Evolutionary conservation across 2,329 filamentous ascomycete genomes (phyloP).

Genomic region (Hypoxylon sp.): DNA sequence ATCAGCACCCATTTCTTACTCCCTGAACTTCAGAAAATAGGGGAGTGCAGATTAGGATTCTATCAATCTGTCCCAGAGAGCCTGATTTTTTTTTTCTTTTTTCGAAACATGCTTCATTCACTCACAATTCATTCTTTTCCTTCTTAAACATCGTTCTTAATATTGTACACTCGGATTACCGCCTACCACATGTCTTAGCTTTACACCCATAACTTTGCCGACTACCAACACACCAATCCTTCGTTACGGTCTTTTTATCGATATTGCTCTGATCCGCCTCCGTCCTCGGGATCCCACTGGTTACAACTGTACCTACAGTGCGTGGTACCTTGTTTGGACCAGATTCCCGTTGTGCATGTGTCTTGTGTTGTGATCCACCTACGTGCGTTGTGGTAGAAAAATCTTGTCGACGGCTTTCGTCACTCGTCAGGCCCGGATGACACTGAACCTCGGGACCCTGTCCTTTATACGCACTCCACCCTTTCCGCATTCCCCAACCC

Average conservation of each 20-base stretch:
- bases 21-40: constrained; percentile 44
- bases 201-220: constrained; percentile 1
- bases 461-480: constrained; percentile 53
- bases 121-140: constrained; percentile 26
- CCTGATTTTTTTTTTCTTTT: constrained; percentile 24
- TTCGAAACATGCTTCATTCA: constrained; percentile 30
- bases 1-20: constrained; percentile 35
- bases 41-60: constrained; percentile 45
- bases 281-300: constrained; percentile 32
- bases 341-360: constrained; percentile 44
- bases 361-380: constrained; percentile 47
- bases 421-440: constrained; percentile 46
- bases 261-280: constrained; percentile 31
- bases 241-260: constrained; percentile 33
- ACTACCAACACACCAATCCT: constrained; percentile 15
- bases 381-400: constrained; percentile 39
- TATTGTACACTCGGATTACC: constrained; percentile 21
- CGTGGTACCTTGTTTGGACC: constrained; percentile 40
- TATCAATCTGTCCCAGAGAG: constrained; percentile 28
- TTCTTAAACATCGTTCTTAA: constrained; percentile 20
- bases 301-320: constrained; percentile 43
- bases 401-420: constrained; percentile 44
- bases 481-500: constrained; percentile 54
- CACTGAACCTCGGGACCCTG: constrained; percentile 47
- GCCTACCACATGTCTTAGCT: constrained; percentile 22